Evolutionary conservation across 2,329 filamentous ascomycete genomes (phyloP), one percentile per base, ranked within the genome.

Genomic region (Amauroascus niger): DNA sequence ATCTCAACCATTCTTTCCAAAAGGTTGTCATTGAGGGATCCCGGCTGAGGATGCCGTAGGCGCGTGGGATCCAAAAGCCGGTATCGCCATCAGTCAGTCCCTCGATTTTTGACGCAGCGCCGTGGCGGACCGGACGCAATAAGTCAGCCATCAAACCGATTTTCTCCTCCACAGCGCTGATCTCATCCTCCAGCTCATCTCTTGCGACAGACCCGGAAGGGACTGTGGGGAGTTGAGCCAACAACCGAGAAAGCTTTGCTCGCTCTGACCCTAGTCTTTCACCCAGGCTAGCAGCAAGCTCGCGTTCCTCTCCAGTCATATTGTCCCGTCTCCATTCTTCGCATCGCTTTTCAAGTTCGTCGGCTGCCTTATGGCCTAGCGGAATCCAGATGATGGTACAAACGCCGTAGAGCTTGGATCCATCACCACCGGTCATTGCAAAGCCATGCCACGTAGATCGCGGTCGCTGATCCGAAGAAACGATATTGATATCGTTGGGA

Each of bases 391-490:
- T 80, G 52, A 89, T 94, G 53, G 96, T 79, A 58, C 87, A 90
- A 55, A 97, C 87, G 32, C 89, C 91, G 65, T 97, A 91, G 18
- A 97, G 77, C 67, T 93, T 95, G 53, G 88, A 86, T 63, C 88
- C 91, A 66, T 97, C 90, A 53, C 87, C 87, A 20, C 86, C 86
- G 1, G 93, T 98, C 93, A 98, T 97, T 58, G 88, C 90, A 66
- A 98, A 98, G 47, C 93, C 93, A 71, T 98, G 93, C 93, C 93
- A 98, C 22, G 90, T 96, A n/a, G 93, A 91, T 57, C 89, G 80
- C 0, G 93, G 93, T 57, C 90, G 80, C 67, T 95, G 88, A 64
- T 98, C 93, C 1, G 90, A 90, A 1, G 93, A 96, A 8, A 97
- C 88, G 50, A 98, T 93, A 59, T 89, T 89, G 62, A 98, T 93